Base-by-base conservation (phyloP, 768 basidiomycete species). In the Hortiboletus campestris region DNA sequence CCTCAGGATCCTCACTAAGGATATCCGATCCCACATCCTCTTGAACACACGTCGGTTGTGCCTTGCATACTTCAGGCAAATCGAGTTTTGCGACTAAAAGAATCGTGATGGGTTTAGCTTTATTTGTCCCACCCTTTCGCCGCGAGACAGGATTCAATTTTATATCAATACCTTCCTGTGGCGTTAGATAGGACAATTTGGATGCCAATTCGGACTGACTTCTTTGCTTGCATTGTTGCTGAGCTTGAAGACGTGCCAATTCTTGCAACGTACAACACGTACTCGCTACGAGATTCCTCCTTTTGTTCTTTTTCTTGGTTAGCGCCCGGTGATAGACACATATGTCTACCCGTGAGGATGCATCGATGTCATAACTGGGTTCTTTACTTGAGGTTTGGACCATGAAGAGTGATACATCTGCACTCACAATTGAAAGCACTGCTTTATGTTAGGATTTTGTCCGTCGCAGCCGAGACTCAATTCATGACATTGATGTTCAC, bases 401-500 rank as follows among this genome's bases (percentile, higher is more conserved):
- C 7, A 42, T 2, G 12, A n/a, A 4, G 7, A 13, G 9, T 0
- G 2, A 6, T 20, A 25, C 11, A 5, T 2, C 32, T 4, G 7
- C 11, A 75, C 84, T 51, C 64, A 88, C 88, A 88, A 73, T 28
- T 65, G 60, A 53, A 84, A 79, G 1, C 67, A 69, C 1, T 78
- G 74, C 57, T 83, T 85, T 46, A 83, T 70, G 62, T 89, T 89
- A 1, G 85, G 80, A 53, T 84, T 86, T 63, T 88, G 86, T 0
- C 88, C 88, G 52, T 90, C 86, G 19, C 74, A 74, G 0, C 88
- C 88, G 3, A 90, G 79, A 20, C 74, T 68, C 10, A 81, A 74
- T 62, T 89, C 88, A 53, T 83, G 77, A 6, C 47, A 54, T n/a
- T 78, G 72, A 28, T 80, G 77, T 6, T 79, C 76, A 53, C 81